Evolutionary conservation across 495 filamentous ascomycete genomes (phyloP), one percentile per base, ranked within the genome.

Genomic region (Articulospora tetracladia): DNA sequence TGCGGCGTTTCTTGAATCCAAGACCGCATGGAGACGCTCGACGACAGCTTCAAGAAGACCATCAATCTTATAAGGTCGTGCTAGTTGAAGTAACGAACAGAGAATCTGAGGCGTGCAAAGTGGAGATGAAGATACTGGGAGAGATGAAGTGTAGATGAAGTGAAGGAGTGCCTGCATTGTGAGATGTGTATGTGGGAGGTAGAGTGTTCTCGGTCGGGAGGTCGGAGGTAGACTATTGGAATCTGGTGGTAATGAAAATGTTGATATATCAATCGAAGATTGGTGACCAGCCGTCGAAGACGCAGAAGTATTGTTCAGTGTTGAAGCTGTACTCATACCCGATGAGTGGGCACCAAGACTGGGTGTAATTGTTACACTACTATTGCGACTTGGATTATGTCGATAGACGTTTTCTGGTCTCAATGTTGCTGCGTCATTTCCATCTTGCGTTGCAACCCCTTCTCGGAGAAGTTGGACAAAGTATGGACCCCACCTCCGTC

Each of bases 51-150:
- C 94, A 0, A 98, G 79, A 1, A 98, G 83, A 0, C 94, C 94
- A 66, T 97, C 91, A 55, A 98, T 80, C 28, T 90, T 88, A 70
- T 98, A 98, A 0, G 94, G 94, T 6, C 95, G 86, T 0, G 94
- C 92, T 53, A 98, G 83, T 71, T 98, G 94, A 23, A 98, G 84
- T 8, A 98, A 81, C 23, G 91, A 96, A 77, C 95, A 98, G 52
- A 98, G 84, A 41, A 97, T 95, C 60, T 97, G 94, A 0, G 94
- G 94, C 0, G 91, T 95, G 73, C 92, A 95, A n/a, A 96, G 84
- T 8, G 83, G 81, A 3, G 88, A 88, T 24, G 80, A 83, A 1
- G 85, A 81, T 4, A 86, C 77, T 0, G 93, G 94, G 3, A 98
- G 82, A 17, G 88, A 84, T 13, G 91, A 93, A 1, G 93, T 97